phyloP scores from a whole-genome alignment of 495 filamentous ascomycete genomes.

The Arthonia radiata region DNA sequence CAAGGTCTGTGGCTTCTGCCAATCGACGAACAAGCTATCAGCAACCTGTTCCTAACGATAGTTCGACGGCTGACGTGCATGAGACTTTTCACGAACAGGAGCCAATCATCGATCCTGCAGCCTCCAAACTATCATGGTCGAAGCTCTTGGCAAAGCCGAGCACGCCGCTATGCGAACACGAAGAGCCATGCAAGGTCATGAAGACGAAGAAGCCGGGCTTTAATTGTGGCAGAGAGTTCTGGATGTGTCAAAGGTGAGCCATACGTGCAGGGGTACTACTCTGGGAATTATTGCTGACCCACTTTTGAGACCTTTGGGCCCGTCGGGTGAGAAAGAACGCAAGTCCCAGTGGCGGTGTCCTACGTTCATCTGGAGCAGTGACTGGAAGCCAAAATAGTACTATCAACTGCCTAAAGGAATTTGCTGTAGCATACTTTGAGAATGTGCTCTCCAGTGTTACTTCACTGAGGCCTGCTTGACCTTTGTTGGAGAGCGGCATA shows the following conservation, averaged over 20 bases:
- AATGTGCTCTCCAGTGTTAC: too few relatives aligned
- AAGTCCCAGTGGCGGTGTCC: slow-evolving; percentile 63
- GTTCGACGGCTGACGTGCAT: too few relatives aligned
- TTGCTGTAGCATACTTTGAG: too few relatives aligned
- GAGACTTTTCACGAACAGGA: background rate
- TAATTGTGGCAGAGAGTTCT: slow-evolving; percentile 68
- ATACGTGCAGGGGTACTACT: too few relatives aligned
- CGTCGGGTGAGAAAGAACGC: slow-evolving; percentile 56
- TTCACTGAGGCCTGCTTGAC: too few relatives aligned
- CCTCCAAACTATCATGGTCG: slow-evolving; percentile 47
- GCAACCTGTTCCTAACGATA: too few relatives aligned
- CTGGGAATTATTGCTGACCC: background rate
- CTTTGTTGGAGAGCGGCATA: too few relatives aligned
- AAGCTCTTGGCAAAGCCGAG: slow-evolving; percentile 57
- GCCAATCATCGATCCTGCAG: slow-evolving; percentile 38
- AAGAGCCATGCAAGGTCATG: slow-evolving; percentile 58
- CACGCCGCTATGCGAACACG: slow-evolving; percentile 62
- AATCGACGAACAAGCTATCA: too few relatives aligned
- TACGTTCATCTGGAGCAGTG: slow-evolving; percentile 80
- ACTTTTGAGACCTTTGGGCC: slow-evolving; percentile 39
- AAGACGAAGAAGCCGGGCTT: slow-evolving; percentile 68
- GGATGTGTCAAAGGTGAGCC: slow-evolving; percentile 39
- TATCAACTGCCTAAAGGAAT: too few relatives aligned
- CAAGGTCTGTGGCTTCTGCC: too few relatives aligned
- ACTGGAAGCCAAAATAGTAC: too few relatives aligned